Percentiles rank a stretch among this genome's conserved stretches.
Evolutionary conservation across 495 filamentous ascomycete genomes (phyloP).

Genomic region (Jackrogersella multiformis): DNA sequence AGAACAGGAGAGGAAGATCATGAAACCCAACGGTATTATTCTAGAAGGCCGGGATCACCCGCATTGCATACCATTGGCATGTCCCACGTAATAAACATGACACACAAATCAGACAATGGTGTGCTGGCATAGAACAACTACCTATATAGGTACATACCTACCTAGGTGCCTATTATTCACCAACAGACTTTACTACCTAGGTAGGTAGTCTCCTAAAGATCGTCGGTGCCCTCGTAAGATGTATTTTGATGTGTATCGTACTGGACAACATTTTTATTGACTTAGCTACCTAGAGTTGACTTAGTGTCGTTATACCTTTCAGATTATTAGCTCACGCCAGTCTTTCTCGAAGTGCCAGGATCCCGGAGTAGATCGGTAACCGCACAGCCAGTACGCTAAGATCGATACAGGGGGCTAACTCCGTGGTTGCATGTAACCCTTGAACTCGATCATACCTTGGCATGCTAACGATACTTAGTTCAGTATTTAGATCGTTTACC

Average conservation of each 20-base stretch:
- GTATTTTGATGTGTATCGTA: too few species aligned
- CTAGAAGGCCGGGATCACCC: slow-evolving; percentile 13
- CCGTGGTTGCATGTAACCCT: neutral
- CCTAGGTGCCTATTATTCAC: too few species aligned
- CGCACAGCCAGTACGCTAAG: neutral
- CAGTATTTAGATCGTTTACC: neutral
- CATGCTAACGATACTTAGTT: too few species aligned
- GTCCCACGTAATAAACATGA: slow-evolving; percentile 25
- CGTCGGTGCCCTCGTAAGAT: too few species aligned
- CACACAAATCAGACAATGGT: slow-evolving; percentile 15
- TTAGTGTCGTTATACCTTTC: neutral
- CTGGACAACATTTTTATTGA: too few species aligned
- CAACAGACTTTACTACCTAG: too few species aligned
- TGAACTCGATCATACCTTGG: slow-evolving; percentile 4
- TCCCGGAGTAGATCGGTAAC: neutral
- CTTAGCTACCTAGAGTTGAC: too few species aligned
- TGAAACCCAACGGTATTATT: neutral
- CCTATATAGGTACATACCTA: too few species aligned
- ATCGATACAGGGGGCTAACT: neutral
- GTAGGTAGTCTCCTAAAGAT: too few species aligned
- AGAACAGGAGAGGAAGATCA: neutral
- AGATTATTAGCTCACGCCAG: neutral
- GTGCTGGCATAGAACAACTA: neutral
- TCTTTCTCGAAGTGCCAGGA: neutral
- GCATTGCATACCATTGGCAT: slow-evolving; percentile 20